Percentiles rank a stretch among this genome's conserved stretches.
phyloP scores from a whole-genome alignment of 2,329 filamentous ascomycete species.

The Myriosclerotinia scirpicola region DNA sequence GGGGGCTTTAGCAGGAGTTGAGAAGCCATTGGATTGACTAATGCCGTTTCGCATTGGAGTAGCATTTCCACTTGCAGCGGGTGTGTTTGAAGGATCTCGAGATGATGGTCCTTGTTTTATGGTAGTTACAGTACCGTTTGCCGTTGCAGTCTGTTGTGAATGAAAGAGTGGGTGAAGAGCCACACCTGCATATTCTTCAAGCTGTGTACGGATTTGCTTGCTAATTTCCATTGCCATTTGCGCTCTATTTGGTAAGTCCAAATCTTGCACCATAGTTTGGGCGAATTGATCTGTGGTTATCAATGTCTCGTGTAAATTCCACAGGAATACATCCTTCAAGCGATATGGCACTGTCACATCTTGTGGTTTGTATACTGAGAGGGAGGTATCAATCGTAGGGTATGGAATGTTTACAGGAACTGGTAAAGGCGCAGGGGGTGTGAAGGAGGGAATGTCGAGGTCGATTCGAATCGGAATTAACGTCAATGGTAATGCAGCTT shows the following conservation, averaged over 20 bases:
- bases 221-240: conserved; percentile 77
- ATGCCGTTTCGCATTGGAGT: conserved; percentile 57
- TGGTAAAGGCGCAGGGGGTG: conserved; percentile 64
- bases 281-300: conserved; percentile 96
- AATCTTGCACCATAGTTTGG: conserved; percentile 82
- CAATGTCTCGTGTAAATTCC: conserved; percentile 94
- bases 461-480: conserved; percentile 96
- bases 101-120: conserved; percentile 36
- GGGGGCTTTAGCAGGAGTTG: conserved; percentile 51
- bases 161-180: conserved; percentile 93
- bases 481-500: conserved; percentile 78
- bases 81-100: conserved; percentile 46
- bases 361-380: conserved; percentile 75
- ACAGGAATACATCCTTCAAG: conserved; percentile 91
- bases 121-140: conserved; percentile 41
- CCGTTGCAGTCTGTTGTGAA: conserved; percentile 45
- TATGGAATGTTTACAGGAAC: conserved; percentile 58
- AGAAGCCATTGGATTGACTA: conserved; percentile 44
- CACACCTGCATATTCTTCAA: conserved; percentile 94
- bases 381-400: conserved; percentile 64
- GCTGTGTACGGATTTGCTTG: conserved; percentile 88
- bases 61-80: conserved; percentile 52
- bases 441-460: conserved; percentile 80
- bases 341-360: conserved; percentile 83
- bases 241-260: conserved; percentile 79